A percentile compares a stretch with the other conserved stretches of the same genome.
Conservation (phyloP, 2,329 filamentous ascomycete genomes). For the Sporothrix luriei region DNA sequence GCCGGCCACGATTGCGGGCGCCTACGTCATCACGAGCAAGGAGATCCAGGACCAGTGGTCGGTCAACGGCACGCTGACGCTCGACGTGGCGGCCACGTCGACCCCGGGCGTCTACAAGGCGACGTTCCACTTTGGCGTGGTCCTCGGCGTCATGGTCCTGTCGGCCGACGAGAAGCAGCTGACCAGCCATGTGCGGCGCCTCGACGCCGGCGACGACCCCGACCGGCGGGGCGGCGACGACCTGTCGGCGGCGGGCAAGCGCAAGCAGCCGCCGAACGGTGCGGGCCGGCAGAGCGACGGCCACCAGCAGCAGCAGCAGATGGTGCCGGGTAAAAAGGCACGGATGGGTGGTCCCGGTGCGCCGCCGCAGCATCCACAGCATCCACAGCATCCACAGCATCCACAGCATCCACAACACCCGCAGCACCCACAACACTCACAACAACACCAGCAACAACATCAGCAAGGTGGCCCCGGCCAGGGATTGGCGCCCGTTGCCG, state of each 20-base stretch:
- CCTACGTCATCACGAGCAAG: slow-evolving; percentile 39
- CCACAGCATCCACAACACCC: background rate
- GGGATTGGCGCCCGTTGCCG: slow-evolving; percentile 22
- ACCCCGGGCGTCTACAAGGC: slow-evolving; percentile 40
- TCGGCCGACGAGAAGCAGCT: slow-evolving; percentile 38
- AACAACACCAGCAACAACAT: slow-evolving; percentile 13
- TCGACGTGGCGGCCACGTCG: slow-evolving; percentile 39
- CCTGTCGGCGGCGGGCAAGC: slow-evolving; percentile 34
- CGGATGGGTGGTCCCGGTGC: background rate
- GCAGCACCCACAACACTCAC: background rate
- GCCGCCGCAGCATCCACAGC: slow-evolving; percentile 13
- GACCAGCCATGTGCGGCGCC: slow-evolving; percentile 37
- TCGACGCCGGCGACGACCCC: slow-evolving; percentile 37
- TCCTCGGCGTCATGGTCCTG: slow-evolving; percentile 41
- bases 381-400: slow-evolving; percentile 10
- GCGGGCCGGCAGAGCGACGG: slow-evolving; percentile 25
- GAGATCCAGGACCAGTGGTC: slow-evolving; percentile 39
- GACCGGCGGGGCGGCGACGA: slow-evolving; percentile 32
- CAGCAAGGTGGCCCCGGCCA: slow-evolving; percentile 1
- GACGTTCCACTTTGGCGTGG: slow-evolving; percentile 41
- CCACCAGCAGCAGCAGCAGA: slow-evolving; percentile 32
- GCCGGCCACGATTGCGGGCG: slow-evolving; percentile 37
- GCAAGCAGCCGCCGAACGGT: slow-evolving; percentile 37
- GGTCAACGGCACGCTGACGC: slow-evolving; percentile 37
- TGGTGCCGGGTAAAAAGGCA: slow-evolving; percentile 27